phyloP scores from a whole-genome alignment of 208 protist genomes.

The Leishmania martiniquensis region DNA sequence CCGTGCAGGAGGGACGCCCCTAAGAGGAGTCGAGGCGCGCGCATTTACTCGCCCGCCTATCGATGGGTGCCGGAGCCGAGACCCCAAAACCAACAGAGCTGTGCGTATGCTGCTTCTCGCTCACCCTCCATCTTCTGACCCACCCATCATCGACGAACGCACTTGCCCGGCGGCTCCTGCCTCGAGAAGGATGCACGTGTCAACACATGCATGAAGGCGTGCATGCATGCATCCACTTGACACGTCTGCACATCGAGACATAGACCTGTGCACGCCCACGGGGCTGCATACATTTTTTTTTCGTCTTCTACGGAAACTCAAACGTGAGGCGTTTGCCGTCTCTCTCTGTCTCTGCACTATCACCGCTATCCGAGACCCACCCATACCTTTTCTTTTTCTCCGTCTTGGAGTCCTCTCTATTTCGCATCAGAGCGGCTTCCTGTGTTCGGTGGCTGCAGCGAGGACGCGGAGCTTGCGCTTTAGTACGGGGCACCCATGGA shows the following conservation, averaged over 20 bases:
- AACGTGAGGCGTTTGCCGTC: background rate
- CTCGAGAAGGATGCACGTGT: background rate
- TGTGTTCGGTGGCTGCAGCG: background rate
- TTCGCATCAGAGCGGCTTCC: background rate
- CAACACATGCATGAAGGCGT: background rate
- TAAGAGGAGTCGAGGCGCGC: background rate
- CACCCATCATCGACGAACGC: background rate
- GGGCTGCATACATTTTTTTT: background rate
- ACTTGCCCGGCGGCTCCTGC: background rate
- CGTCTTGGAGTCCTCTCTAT: background rate
- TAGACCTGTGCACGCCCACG: background rate
- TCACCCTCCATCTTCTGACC: background rate
- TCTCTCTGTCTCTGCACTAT: background rate
- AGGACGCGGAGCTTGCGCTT: background rate
- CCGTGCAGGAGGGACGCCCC: background rate
- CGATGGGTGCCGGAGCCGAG: background rate
- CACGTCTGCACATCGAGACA: background rate
- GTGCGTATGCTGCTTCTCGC: background rate
- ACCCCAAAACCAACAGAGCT: background rate
- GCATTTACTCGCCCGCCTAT: background rate
- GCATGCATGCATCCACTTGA: background rate
- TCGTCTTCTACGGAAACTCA: background rate
- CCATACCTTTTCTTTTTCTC: background rate
- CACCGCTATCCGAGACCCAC: background rate
- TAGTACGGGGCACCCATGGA: constrained; percentile 57